These are phyloP conservation scores for Arthrobotrys megalospora DNA, from an alignment of 2,329 filamentous ascomycete genomes.

Conservation along the genomic window DNA sequence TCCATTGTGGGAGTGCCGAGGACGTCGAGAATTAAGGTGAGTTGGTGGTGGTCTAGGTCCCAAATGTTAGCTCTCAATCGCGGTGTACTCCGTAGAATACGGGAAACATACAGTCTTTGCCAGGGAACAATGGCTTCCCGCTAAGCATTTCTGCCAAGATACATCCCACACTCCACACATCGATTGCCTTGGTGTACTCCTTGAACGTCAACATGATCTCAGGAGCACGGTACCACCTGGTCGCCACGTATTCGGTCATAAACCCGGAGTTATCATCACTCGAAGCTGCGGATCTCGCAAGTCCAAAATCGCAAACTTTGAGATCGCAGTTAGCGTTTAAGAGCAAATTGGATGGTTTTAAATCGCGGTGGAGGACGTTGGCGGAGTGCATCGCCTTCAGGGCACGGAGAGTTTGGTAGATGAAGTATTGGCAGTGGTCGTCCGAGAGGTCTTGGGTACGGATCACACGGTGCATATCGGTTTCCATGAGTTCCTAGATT, in stretches of 20 bases:
- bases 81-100: background rate
- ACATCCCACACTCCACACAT: conserved; percentile 98
- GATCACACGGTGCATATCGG: conserved; percentile 99
- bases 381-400: conserved; percentile 99
- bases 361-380: conserved; percentile 95
- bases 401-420: conserved; percentile 97
- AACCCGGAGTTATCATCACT: conserved; percentile 99
- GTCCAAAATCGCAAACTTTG: conserved; percentile 98
- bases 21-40: conserved; percentile 96
- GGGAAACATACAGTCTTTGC: conserved; percentile 88
- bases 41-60: conserved; percentile 89
- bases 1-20: conserved; percentile 99
- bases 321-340: conserved; percentile 99
- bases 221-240: conserved; percentile 97
- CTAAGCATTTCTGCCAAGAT: conserved; percentile 99
- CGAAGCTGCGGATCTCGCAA: conserved; percentile 93
- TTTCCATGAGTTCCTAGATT: conserved; percentile 94
- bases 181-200: conserved; percentile 99
- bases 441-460: conserved; percentile 98
- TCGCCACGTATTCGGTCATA: conserved; percentile 99
- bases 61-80: conserved; percentile 30
- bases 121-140: conserved; percentile 96
- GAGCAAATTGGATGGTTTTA: conserved; percentile 97
- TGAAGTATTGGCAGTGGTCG: conserved; percentile 99
- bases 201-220: conserved; percentile 99